Evolutionary conservation across 1,284 basidiomycete species (phyloP).

Genomic region (Takashimella tepidaria): DNA sequence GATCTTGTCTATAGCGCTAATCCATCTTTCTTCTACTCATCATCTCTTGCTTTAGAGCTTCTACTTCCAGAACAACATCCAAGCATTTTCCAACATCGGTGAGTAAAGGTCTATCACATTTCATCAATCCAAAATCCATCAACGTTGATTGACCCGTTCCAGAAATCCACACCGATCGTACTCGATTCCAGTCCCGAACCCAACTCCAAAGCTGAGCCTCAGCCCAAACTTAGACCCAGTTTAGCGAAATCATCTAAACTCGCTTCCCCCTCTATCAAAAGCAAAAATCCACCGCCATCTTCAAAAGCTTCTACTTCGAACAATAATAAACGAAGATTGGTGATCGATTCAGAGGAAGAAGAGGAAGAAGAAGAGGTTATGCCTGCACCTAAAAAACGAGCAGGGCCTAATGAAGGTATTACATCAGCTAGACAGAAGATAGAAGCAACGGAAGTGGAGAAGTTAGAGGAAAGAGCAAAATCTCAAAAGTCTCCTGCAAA

Average conservation of each 20-base stretch:
- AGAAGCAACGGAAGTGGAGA: constrained; percentile 6
- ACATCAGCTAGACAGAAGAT: neutral
- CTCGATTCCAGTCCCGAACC: constrained; percentile 8
- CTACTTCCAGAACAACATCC: constrained; percentile 15
- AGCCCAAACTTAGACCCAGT: constrained; percentile 8
- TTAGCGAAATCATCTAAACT: neutral
- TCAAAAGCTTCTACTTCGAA: neutral
- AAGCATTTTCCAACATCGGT: constrained; percentile 32
- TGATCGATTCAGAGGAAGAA: constrained; percentile 5
- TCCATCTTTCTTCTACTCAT: neutral
- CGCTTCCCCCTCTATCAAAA: neutral
- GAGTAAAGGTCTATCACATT: constrained; percentile 1
- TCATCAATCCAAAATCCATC: neutral
- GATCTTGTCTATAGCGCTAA: too few species aligned
- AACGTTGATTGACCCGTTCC: too few species aligned
- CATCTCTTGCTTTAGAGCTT: neutral
- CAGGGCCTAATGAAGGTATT: too few species aligned
- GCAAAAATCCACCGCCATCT: neutral
- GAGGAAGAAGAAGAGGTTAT: constrained; percentile 34
- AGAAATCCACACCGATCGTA: constrained; percentile 11
- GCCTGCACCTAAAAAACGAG: constrained; percentile 34
- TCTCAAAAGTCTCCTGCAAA: constrained; percentile 17
- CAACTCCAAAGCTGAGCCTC: constrained; percentile 6
- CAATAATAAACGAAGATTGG: constrained; percentile 7
- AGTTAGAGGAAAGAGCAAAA: constrained; percentile 12